Base-by-base conservation (phyloP, 768 basidiomycete species). In the Thelephora aurantiotincta region DNA sequence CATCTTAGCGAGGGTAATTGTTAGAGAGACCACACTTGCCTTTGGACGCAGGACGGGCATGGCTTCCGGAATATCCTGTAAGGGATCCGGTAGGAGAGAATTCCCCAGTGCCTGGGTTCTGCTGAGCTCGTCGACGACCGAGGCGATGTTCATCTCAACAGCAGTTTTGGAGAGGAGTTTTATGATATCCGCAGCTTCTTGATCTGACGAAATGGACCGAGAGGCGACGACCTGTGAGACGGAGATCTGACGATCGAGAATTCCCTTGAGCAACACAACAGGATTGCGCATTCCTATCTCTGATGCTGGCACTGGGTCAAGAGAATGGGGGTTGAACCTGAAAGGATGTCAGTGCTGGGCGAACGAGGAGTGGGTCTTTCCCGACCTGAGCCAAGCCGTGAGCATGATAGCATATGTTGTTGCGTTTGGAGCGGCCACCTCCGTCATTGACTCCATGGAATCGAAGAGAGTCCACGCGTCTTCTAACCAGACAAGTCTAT, bases 381-480 rank as follows among this genome's bases (percentile, higher is more conserved):
- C 71, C 51, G 50, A 78, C 76, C 77, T 68, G 36, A 71, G 59
- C 61, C 74, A 74, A 1, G 74, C 67, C 30, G 75, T 63, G 11
- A 90, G 67, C 74, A 86, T 79, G 14, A 75, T 59, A 12, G 83
- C 79, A 63, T 83, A 89, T 7, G 84, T 81, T 42, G 68, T 60
- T 1, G 75, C 50, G 26, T 71, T 74, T 0, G 86, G 80, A 1
- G 54, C 51, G 11, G 75, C 61, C 6, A 64, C 66, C 48, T 79
- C 77, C 0, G 56, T 50, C 5, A 64, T 69, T 9, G 45, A 57
- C 54, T 82, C 76, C 65, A 88, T 72, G 5, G 61, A 55, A 6
- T 73, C 62, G 53, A 80, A 85, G 12, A 91, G 65, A 9, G 63
- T 62, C 71, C 74, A 79, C 0, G 76, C 71, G 26, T 79, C 70